A percentile compares a stretch with the other conserved stretches of the same genome.
Evolutionary conservation across 2,329 filamentous ascomycete species (phyloP).

Genomic region (Ampelomyces quisqualis): DNA sequence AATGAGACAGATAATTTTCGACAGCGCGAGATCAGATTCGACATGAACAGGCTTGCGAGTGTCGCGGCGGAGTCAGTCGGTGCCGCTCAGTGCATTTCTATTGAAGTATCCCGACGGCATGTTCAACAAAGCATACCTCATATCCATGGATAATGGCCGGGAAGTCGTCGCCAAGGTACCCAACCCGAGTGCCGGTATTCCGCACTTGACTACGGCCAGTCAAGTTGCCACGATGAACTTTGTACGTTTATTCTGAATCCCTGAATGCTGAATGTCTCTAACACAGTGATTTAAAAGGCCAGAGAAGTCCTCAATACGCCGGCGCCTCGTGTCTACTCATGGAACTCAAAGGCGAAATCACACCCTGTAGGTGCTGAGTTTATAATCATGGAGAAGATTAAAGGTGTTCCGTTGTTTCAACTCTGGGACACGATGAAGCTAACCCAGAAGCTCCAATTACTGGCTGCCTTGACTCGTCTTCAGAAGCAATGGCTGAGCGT

Average conservation of each 20-base stretch:
- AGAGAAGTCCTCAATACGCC: slow-evolving; percentile 26
- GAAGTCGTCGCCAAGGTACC: slow-evolving; percentile 39
- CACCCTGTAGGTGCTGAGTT: slow-evolving; percentile 27
- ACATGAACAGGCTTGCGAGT: slow-evolving; percentile 8
- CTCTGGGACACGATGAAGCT: slow-evolving; percentile 22
- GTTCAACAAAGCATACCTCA: slow-evolving; percentile 35
- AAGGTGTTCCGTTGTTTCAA: slow-evolving; percentile 25
- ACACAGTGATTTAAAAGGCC: slow-evolving; percentile 12
- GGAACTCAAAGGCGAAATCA: slow-evolving; percentile 18
- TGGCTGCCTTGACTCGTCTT: slow-evolving; percentile 2
- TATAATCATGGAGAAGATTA: slow-evolving; percentile 22
- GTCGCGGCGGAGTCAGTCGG: slow-evolving; percentile 19
- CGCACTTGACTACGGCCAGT: slow-evolving; percentile 34
- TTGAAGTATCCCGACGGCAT: slow-evolving; percentile 34
- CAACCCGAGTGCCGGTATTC: slow-evolving; percentile 34
- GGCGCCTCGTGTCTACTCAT: slow-evolving; percentile 29
- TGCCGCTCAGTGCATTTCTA: slow-evolving; percentile 18
- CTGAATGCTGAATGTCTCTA: not conserved
- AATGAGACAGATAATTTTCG: slow-evolving; percentile 3
- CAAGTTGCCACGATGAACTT: slow-evolving; percentile 37
- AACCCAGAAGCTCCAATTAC: slow-evolving; percentile 6
- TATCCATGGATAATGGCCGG: slow-evolving; percentile 36
- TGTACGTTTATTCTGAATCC: slow-evolving; percentile 3
- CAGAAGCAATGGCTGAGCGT: slow-evolving; percentile 8
- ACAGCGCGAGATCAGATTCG: slow-evolving; percentile 7